These are phyloP conservation scores for Pisolithus microcarpus DNA, from an alignment of 768 basidiomycete species.

Conservation along the genomic window DNA sequence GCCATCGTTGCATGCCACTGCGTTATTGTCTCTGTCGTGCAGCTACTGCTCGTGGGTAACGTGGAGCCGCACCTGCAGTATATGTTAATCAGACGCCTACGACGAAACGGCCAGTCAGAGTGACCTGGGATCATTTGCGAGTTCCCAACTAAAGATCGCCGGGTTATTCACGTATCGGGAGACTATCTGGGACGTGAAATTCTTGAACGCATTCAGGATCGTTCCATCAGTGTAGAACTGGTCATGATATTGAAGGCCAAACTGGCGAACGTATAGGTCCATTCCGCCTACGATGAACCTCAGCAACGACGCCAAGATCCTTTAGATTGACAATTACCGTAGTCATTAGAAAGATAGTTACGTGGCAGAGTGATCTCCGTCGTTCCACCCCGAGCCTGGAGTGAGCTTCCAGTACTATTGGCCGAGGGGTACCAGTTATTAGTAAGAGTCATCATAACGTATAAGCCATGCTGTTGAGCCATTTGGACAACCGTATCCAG, in stretches of 20 bases:
- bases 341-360: slow-evolving; percentile 56
- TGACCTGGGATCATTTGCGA: slow-evolving; percentile 62
- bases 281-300: slow-evolving; percentile 43
- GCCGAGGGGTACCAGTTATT: slow-evolving; percentile 50
- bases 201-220: slow-evolving; percentile 45
- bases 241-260: slow-evolving; percentile 41
- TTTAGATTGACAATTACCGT: slow-evolving; percentile 32
- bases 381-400: slow-evolving; percentile 10
- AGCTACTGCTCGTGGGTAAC: slow-evolving; percentile 33
- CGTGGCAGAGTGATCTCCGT: slow-evolving; percentile 35
- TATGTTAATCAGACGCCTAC: neutral
- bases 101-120: neutral
- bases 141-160: slow-evolving; percentile 50
- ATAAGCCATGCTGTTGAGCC: slow-evolving; percentile 48
- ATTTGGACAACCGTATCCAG: slow-evolving; percentile 51
- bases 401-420: slow-evolving; percentile 2
- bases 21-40: slow-evolving; percentile 49
- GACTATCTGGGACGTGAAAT: slow-evolving; percentile 50
- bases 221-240: slow-evolving; percentile 50
- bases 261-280: slow-evolving; percentile 54
- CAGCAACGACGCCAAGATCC: slow-evolving; percentile 1
- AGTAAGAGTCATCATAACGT: slow-evolving; percentile 49
- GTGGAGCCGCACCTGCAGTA: slow-evolving; percentile 50
- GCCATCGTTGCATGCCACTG: slow-evolving; percentile 47
- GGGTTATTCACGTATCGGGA: slow-evolving; percentile 49